Evolutionary conservation across 78 protist species (phyloP), one percentile per base, ranked within the genome.

Genomic region (Chrysochromulina tobinii): DNA sequence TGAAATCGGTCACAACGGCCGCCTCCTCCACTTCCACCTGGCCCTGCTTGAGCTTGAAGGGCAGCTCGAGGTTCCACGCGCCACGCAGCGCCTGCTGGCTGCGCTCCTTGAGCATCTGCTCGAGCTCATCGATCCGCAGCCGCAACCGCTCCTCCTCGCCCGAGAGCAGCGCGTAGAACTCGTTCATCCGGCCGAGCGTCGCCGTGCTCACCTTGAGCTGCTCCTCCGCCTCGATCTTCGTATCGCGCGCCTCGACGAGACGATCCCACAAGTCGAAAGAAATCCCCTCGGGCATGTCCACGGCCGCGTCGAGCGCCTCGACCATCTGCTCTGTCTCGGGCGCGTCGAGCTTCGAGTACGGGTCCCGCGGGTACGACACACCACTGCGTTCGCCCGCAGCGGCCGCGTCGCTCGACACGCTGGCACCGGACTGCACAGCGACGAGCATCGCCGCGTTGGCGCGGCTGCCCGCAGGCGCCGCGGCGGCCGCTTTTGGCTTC

Each of bases 21-120:
- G 89, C 90, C n/a, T 94, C 93, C 11, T 92, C 96, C 18, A 94
- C 96, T 25, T 94, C 96, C 50, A 94, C 69, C 89, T 94, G 94
- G 55, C 96, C 96, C 50, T 94, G 96, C 68, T 68, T 69, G 57
- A 94, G 75, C 75, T 66, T 81, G 87, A 64, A 25, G 77, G 92
- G 88, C 9, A 89, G 17, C 50, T 92, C 93, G 23, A 89, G 23
- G 51, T 93, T 27, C 57, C 18, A 61, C 17, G 48, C 11, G 12
- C 23, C 64, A 12, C 64, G 64, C 64, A 59, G 12, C 64, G 7
- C 64, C 23, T 7, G 23, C 64, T 59, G 23, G 23, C 64, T 7
- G 64, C 64, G 64, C 7, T 7, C 64, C 64, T 59, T 12, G 23
- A 59, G 64, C 23, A 14, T 12, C 23, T 59, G 23, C 64, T 7